Base-by-base conservation (phyloP, 129 eudicot genomes). In the Pseudognaphalium luteoalbum region DNA sequence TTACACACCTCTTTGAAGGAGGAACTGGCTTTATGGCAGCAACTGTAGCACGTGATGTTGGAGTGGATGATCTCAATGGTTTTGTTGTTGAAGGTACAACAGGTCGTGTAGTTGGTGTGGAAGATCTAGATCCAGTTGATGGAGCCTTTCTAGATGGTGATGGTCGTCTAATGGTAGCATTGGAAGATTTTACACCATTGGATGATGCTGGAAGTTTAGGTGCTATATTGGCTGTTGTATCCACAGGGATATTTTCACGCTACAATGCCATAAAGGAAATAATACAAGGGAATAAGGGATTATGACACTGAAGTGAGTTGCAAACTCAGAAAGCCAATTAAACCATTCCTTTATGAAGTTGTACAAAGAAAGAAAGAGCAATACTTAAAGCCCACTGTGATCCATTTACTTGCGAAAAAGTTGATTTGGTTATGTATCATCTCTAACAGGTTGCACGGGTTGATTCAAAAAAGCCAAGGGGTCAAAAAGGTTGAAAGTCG, bases 1-100 rank as follows among this genome's bases (percentile, higher is more conserved):
- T 78, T 59, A 56, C 44, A 71, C 76, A 44, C 71, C 71, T 71
- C 60, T 72, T 78, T 41, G 71, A 59, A 25, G 88, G 81, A 78
- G 86, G 81, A 54, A 33, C 22, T 63, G 87, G 72, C 73, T 87
- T 87, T 30, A 73, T 81, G 35, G 96, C 61, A 16, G 89, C 68
- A 76, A 77, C 28, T 22, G 88, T 33, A 29, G 88, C 68, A 20
- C 91, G 82, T 54, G 86, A 75, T 44, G 90, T 85, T 67, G 96
- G 93, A 42, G 89, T 86, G 34, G 93, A 86, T n/a, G 93, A 47
- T 77, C 91, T 83, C 14, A 77, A 68, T 44, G 88, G 76, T 74
- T 82, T 90, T 44, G 83, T 42, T 74, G 66, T 70, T 74, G 86
- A 81, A 70, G 93, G 78, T 57, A 73, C 41, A 22, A 81, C 72